Base-by-base conservation (phyloP, 805 yeast genomes). In the Kluyveromyces siamensis region DNA sequence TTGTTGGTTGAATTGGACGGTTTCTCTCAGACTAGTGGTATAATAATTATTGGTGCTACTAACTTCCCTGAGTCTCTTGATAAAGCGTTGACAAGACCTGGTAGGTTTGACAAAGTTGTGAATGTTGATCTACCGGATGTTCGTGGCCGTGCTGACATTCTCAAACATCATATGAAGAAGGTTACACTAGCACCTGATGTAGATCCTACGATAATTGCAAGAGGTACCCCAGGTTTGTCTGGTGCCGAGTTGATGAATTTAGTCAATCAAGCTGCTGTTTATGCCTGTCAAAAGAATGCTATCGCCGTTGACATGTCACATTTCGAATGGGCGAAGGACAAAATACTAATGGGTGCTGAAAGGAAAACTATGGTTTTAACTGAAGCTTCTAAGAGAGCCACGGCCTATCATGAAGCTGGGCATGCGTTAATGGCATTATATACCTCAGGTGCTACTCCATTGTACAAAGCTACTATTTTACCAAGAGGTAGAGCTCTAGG, bases 371-470 rank as follows among this genome's bases (percentile, higher is more conserved):
- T 91, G 98, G 97, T 93, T 38, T 79, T 93, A 73, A 90, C 99
- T 27, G 97, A 93, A 66, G 96, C 91, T 52, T 79, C 95, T 0
- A 80, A 97, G 67, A 81, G 79, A 58, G 89, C 91, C 55, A 93
- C 99, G 16, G 99, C 99, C 1, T 93, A 83, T 67, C 99, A 93
- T 70, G 99, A 93, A 72, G 99, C 99, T 17, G 99, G 99, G 4
- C 99, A 93, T 70, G 99, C 99, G 5, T 87, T 93, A 50, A 89
- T 91, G 86, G 98, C 99, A 10, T 77, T 93, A 80, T 93, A 77
- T 67, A 87, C 96, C 6, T 82, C 83, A 14, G 96, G 95, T 17
- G 97, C 99, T 3, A 89, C 96, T 2, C 90, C 96, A 1, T 75
- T 93, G 55, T 93, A 93, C 72, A 93, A 93, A 69, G 98, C 98